Conservation (phyloP, 345 rosid genomes). For the Gossypium australe region DNA sequence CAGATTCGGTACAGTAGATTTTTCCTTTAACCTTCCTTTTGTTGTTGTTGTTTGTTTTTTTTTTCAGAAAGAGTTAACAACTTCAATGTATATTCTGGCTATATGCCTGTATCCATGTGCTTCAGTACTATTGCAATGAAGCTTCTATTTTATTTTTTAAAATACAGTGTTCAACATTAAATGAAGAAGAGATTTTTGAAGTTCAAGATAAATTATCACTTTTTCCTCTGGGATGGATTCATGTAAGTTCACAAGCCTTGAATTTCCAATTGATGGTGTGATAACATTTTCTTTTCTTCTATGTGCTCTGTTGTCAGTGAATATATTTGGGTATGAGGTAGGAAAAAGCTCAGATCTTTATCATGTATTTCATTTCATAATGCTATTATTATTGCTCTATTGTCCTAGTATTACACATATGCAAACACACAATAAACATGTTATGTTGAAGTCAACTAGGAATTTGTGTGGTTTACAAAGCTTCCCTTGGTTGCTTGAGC, state of each 20-base stretch:
- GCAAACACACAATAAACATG: background rate
- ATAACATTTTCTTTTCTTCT: background rate
- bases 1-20: conserved; percentile 66
- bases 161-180: conserved; percentile 74
- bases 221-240: conserved; percentile 95
- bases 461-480: background rate
- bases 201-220: conserved; percentile 81
- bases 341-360: background rate
- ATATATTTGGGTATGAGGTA: background rate
- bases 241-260: conserved; percentile 46
- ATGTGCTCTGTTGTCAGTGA: background rate
- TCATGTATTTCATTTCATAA: background rate
- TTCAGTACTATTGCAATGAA: background rate
- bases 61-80: background rate
- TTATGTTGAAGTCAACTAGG: background rate
- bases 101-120: background rate
- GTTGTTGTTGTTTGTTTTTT: background rate
- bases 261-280: background rate
- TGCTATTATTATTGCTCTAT: background rate
- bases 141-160: background rate
- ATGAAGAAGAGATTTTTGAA: conserved; percentile 95
- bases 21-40: background rate
- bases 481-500: conserved; percentile 3
- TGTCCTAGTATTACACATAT: background rate
- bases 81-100: background rate